These are phyloP conservation scores for Rhizophora mangle DNA, from an alignment of 345 rosid species.

Conservation along the genomic window DNA sequence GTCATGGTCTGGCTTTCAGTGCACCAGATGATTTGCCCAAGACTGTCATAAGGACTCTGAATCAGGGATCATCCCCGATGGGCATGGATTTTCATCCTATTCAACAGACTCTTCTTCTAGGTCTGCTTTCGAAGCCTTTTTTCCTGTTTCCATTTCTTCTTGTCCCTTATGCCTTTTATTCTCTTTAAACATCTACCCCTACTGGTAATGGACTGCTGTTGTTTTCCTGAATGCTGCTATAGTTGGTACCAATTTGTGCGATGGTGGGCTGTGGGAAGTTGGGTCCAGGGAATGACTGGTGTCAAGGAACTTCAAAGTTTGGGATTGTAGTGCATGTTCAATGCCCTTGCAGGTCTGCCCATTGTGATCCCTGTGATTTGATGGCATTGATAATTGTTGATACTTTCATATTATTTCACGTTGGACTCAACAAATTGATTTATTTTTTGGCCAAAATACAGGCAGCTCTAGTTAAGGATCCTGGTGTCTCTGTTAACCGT, in stretches of 20 bases:
- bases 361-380: background rate
- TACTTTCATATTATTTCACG: background rate
- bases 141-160: no score
- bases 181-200: background rate
- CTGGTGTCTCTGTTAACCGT: constrained; percentile 80
- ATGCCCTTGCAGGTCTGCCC: constrained; percentile 79
- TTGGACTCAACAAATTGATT: constrained; percentile 13
- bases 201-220: constrained; percentile 20
- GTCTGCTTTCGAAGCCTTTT: no score
- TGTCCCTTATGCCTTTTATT: no score
- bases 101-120: no score
- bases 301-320: constrained; percentile 80
- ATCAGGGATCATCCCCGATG: no score
- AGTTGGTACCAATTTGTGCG: constrained; percentile 98
- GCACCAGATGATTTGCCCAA: constrained; percentile 7
- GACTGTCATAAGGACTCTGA: no score
- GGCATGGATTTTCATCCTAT: no score
- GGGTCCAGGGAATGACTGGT: constrained; percentile 79
- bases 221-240: constrained; percentile 28
- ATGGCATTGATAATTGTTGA: constrained; percentile 4
- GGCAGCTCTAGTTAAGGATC: constrained; percentile 88
- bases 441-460: constrained; percentile 29
- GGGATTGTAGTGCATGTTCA: constrained; percentile 80
- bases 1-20: constrained; percentile 68
- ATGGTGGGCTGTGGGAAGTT: constrained; percentile 89